Conservation (phyloP, 345 rosid species). For the Moricandia arvensis region DNA sequence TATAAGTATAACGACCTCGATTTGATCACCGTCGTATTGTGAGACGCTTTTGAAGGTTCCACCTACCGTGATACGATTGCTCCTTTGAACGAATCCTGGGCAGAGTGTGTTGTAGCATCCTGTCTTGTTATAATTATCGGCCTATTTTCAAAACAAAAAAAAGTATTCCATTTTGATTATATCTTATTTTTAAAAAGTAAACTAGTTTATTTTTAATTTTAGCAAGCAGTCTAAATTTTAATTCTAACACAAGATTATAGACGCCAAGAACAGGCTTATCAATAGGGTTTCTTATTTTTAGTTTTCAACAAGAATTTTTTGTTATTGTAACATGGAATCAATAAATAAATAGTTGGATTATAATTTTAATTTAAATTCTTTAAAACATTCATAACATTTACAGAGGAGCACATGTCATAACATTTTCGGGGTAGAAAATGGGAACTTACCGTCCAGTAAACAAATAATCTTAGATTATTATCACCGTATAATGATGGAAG, state of each 20-base stretch:
- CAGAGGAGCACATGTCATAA: background rate
- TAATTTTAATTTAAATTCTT: background rate
- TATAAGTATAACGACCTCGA: background rate
- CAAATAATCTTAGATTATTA: no score
- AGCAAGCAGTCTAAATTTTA: no score
- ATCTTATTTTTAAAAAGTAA: no score
- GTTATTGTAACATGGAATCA: no score
- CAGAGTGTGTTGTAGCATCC: conserved; percentile 53
- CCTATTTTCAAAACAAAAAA: conserved; percentile 33
- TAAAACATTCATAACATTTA: no score
- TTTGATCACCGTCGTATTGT: background rate
- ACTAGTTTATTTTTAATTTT: background rate
- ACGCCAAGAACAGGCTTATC: no score
- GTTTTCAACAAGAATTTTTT: no score
- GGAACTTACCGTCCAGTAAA: no score
- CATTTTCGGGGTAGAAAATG: background rate
- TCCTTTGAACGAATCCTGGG: background rate
- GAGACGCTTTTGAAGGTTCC: background rate
- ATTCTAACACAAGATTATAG: no score
- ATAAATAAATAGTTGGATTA: background rate
- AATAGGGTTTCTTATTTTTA: no score
- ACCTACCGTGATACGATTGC: background rate
- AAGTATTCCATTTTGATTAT: background rate
- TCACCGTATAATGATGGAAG: conserved; percentile 53
- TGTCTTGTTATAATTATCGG: conserved; percentile 56